phyloP scores from a whole-genome alignment of 106 monocot genomes.

The Triglochin maritima region DNA sequence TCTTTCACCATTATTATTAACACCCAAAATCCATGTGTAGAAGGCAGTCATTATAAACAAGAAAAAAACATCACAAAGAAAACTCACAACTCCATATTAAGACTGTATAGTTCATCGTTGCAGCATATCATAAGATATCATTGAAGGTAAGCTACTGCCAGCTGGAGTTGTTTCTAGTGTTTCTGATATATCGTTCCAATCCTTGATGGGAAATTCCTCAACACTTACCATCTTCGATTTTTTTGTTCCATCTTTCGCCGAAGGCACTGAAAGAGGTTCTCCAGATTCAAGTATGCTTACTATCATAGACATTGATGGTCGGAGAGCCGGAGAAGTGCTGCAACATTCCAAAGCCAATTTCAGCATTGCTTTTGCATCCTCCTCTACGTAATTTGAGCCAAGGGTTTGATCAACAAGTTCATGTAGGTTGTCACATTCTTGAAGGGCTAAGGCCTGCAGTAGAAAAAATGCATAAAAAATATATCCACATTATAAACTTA shows the following conservation, averaged over 20 bases:
- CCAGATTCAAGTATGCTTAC: constrained; percentile 4
- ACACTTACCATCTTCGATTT: neutral
- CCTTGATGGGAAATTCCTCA: neutral
- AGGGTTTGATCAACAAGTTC: constrained; percentile 7
- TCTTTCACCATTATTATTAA: no score
- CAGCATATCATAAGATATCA: neutral
- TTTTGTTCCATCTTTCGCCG: neutral
- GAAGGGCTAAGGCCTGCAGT: constrained; percentile 9
- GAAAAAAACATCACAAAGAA: no score
- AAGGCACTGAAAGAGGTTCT: neutral
- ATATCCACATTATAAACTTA: neutral
- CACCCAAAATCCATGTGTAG: no score
- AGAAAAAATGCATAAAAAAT: neutral
- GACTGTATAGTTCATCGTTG: neutral
- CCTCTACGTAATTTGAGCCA: constrained; percentile 3
- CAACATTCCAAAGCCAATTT: constrained; percentile 7
- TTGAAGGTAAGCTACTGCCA: neutral
- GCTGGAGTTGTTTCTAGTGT: neutral
- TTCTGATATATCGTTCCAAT: neutral
- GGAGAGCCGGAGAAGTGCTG: neutral
- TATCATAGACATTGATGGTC: constrained; percentile 8
- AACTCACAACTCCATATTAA: no score
- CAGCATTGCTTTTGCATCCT: constrained; percentile 5
- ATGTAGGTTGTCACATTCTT: constrained; percentile 2
- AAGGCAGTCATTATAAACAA: no score